Evolutionary conservation across 2,329 filamentous ascomycete species (phyloP).

Genomic region (Penicillium frequentans): DNA sequence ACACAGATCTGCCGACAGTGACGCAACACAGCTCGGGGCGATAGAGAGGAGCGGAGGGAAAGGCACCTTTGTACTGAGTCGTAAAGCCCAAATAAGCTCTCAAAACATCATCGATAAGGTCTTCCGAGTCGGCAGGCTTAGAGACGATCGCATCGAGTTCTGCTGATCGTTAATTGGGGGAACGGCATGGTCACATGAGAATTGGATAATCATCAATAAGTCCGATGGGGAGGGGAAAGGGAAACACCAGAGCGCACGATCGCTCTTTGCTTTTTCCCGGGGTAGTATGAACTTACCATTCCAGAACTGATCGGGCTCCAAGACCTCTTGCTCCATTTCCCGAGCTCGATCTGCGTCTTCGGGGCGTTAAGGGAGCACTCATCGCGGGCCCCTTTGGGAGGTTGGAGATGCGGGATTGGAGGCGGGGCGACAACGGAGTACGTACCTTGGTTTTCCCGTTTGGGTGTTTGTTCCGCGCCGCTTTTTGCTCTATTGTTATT

Average conservation of each 20-base stretch:
- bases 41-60: neutral
- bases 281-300: conserved; percentile 59
- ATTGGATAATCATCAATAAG: conserved; percentile 2
- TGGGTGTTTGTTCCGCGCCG: neutral
- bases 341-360: conserved; percentile 39
- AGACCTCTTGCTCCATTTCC: conserved; percentile 68
- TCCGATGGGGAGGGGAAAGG: neutral
- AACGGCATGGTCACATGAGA: conserved; percentile 1
- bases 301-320: conserved; percentile 86
- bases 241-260: neutral
- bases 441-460: neutral
- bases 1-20: neutral
- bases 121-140: conserved; percentile 59
- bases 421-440: conserved; percentile 14
- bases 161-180: conserved; percentile 34
- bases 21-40: neutral
- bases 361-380: conserved; percentile 34
- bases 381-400: conserved; percentile 31
- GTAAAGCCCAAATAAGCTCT: conserved; percentile 81
- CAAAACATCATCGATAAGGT: conserved; percentile 78
- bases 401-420: conserved; percentile 23
- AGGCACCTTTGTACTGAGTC: conserved; percentile 65
- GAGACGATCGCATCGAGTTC: conserved; percentile 68
- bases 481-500: neutral
- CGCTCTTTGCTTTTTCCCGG: neutral